Conservation (phyloP, 2,329 filamentous ascomycete species). For the Trichoderma atrobrunneum region DNA sequence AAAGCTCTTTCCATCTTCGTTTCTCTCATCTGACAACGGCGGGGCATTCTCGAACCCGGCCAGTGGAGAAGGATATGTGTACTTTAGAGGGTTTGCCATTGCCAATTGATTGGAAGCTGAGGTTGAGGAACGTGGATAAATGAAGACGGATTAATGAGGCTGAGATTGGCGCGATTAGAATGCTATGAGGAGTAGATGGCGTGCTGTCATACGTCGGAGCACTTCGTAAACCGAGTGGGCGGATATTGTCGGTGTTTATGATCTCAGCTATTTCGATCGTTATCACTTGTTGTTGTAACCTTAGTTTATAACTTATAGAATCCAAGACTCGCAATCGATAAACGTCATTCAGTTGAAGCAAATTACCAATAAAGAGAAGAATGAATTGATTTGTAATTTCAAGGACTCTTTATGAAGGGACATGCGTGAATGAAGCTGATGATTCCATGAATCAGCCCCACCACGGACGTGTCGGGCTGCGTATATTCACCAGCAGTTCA, state of each 20-base stretch:
- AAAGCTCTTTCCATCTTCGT: constrained; percentile 74
- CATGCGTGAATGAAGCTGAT: neutral
- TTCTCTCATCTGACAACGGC: constrained; percentile 56
- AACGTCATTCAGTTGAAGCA: neutral
- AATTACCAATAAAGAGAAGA: neutral
- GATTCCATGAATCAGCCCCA: neutral
- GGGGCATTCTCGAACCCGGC: constrained; percentile 56
- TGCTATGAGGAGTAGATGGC: constrained; percentile 1
- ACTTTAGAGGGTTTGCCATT: constrained; percentile 15
- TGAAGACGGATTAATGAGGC: neutral
- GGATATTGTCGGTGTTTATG: neutral
- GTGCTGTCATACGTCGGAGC: neutral
- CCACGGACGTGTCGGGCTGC: neutral
- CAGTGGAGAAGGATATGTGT: constrained; percentile 30
- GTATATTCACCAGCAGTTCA: neutral
- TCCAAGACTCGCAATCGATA: neutral
- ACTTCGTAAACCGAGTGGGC: constrained; percentile 6
- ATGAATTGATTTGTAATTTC: neutral
- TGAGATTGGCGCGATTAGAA: neutral
- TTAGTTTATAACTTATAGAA: neutral
- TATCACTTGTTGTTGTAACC: neutral
- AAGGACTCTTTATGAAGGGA: neutral
- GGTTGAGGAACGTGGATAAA: neutral
- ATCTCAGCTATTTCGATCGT: neutral
- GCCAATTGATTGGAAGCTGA: neutral